Base-by-base conservation (phyloP, 345 rosid species). In the Murraya koenigii region DNA sequence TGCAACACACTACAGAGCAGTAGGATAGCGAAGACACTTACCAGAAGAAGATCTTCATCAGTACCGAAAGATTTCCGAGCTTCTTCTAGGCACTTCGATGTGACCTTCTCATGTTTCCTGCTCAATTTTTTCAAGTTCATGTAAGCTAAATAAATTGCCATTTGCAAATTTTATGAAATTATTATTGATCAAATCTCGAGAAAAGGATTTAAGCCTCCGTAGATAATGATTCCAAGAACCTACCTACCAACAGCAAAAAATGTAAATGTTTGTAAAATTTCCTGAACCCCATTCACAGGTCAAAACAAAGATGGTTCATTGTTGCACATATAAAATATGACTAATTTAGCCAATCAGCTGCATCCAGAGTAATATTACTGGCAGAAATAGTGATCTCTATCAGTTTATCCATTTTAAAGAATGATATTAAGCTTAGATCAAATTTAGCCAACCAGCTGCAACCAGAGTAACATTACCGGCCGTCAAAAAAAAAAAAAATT, bases 11-110 rank as follows among this genome's bases (percentile, higher is more conserved):
- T 55, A 41, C 23, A 52, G 32, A 28, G 54, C 8, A 58, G 26
- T 35, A 54, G 32, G 10, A 26, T 47, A 19, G 71, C 13, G 39
- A 56, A 66, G 66, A 66, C 49, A 66, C 39, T 87, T 89, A 93
- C 97, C 93, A 91, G 68, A 71, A 91, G 90, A 84, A 93, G 90
- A 88, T 93, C 97, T 84, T 93, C 97, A 10, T 93, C 97, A 3
- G 97, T 93, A 30, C 97, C 95, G 67, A 83, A 92, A 23, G 94
- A 88, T 77, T 88, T 89, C 39, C 90, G 86, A 33, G 97, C 97
- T 82, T 90, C 92, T 81, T 90, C 93, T 1, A 91, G 83, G 77
- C 90, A 87, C 75, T 87, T 89, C 60, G 95, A 88, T 54, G 99
- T 85, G 71, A 94, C 75, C 83, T 82, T 92, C 68, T 80, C 88